Evolutionary conservation across 805 yeast species (phyloP).

Genomic region (Saccharomyces mikatae): DNA sequence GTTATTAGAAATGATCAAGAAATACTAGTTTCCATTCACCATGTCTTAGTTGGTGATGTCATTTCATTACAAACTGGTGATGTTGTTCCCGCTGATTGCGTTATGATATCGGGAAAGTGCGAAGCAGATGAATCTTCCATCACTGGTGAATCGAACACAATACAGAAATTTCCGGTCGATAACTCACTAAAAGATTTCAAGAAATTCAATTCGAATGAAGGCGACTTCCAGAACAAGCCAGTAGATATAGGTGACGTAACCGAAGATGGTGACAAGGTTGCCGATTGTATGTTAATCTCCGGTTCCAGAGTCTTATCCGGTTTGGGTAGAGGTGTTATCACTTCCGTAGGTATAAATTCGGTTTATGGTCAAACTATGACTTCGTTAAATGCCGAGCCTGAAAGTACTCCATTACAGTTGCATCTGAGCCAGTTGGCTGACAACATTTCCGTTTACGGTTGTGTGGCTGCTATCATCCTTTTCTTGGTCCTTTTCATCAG

Average conservation of each 20-base stretch:
- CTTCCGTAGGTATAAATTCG: constrained; percentile 86
- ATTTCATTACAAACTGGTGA: constrained; percentile 86
- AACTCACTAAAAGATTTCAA: constrained; percentile 30
- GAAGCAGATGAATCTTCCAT: constrained; percentile 89
- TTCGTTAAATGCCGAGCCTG: constrained; percentile 66
- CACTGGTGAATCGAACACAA: constrained; percentile 88
- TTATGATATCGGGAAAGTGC: constrained; percentile 63
- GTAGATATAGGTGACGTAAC: constrained; percentile 9
- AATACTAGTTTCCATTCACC: constrained; percentile 58
- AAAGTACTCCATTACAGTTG: constrained; percentile 81
- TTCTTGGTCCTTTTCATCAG: constrained; percentile 73
- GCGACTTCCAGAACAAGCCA: constrained; percentile 4
- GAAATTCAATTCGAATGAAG: constrained; percentile 15
- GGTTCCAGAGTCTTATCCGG: constrained; percentile 88
- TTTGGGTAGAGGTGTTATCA: constrained; percentile 73
- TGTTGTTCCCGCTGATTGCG: constrained; percentile 80
- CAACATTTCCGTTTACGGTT: constrained; percentile 91
- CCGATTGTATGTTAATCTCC: constrained; percentile 82
- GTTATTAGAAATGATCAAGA: constrained; percentile 71
- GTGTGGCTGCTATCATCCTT: constrained; percentile 72
- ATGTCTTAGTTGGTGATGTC: constrained; percentile 80
- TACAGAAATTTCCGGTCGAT: constrained; percentile 56
- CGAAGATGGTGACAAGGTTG: constrained; percentile 9
- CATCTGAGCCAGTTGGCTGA: constrained; percentile 78
- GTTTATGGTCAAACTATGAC: constrained; percentile 88